Evolutionary conservation across 1,284 basidiomycete genomes (phyloP).

Genomic region (Austropuccinia psidii): DNA sequence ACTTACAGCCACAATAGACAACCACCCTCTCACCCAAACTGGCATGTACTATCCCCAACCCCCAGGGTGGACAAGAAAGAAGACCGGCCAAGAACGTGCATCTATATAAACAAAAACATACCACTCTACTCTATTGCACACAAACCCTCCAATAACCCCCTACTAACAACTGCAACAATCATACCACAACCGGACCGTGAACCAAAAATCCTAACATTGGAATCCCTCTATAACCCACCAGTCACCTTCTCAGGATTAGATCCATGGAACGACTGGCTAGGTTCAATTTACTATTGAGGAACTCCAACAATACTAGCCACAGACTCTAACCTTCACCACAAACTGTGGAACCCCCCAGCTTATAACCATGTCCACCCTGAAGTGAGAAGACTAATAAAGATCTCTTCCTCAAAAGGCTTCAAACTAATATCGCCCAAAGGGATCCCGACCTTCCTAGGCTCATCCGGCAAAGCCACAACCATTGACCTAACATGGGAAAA

Average conservation of each 20-base stretch:
- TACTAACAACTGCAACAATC: not conserved
- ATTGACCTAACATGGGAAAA: not conserved
- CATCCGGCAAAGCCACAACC: not conserved
- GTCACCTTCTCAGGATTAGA: not conserved
- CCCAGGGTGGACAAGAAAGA: not conserved
- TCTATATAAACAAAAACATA: conserved; percentile 1
- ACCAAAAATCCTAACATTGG: no score
- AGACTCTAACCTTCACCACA: conserved; percentile 18
- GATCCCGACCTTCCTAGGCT: not conserved
- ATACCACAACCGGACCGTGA: no score
- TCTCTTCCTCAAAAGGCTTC: not conserved
- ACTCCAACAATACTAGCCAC: not conserved
- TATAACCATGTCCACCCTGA: not conserved
- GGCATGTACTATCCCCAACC: not conserved
- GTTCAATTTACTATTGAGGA: not conserved
- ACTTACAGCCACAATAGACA: not conserved
- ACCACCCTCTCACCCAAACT: not conserved
- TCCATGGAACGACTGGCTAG: not conserved
- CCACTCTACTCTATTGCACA: no score
- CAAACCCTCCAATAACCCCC: not conserved
- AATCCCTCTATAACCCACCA: not conserved
- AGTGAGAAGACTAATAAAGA: not conserved
- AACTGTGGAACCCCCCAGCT: not conserved
- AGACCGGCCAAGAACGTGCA: not conserved
- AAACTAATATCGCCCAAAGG: conserved; percentile 13